Base-by-base conservation (phyloP, 23 red algal genomes). In the Gracilaria vermiculophylla region DNA sequence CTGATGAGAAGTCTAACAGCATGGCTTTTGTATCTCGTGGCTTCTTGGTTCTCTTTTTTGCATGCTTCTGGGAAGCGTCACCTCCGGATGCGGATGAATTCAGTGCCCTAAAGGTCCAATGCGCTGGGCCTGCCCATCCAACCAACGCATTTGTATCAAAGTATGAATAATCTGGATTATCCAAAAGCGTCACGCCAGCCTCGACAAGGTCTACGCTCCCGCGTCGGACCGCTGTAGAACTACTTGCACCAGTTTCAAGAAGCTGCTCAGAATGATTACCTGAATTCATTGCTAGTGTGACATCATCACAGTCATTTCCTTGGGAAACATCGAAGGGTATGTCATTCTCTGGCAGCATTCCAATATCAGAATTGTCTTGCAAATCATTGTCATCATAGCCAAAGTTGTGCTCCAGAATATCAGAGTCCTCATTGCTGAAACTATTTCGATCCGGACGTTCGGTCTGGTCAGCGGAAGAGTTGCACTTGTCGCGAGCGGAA, bases 121-220 rank as follows among this genome's bases (percentile, higher is more conserved):
- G 93, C 41, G 77, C 42, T 48, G 93, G 93, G 20, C 93, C 93
- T 3, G 93, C 93, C 93, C 93, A 95, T 19, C 75, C 70, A 2
- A 69, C 43, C 23, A 92, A 31, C 14, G 89, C 52, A 25, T 55
- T 47, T 13, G 41, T 62, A 65, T 83, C 78, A 17, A 92, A 83
- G 50, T 90, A 95, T 43, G 72, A 76, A n/a, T 91, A 88, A n/a
- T 90, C 76, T 42, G 85, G 50, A 69, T 83, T 65, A 20, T 83
- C 66, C 33, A 44, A 8, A 3, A 95, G 45, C 20, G 78, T 49
- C 2, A 83, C 80, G 27, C 78, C 86, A 29, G 83, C 93, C 20
- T 88, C 93, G 16, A 86, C 72, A 16, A 88, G 80, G 60, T 91
- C 78, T 15, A 83, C 31, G 49, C 66, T 71, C 42, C 71, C 87